Percentiles rank a stretch among this genome's conserved stretches.
These are phyloP conservation scores for Hirsutella thompsonii DNA, from an alignment of 2,329 filamentous ascomycete species.

Conservation along the genomic window DNA sequence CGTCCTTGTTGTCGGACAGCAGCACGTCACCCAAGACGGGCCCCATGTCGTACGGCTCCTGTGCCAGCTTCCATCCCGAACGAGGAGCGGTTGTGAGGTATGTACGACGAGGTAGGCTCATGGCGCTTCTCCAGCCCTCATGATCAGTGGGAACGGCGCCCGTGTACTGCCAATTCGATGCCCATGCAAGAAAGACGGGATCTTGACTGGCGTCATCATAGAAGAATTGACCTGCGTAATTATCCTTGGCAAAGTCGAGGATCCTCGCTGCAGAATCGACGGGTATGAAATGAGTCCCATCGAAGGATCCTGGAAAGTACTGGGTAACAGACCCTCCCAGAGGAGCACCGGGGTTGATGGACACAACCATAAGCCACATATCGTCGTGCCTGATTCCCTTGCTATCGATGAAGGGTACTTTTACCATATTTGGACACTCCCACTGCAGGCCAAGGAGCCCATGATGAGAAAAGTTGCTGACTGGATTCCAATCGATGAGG, in stretches of 20 bases:
- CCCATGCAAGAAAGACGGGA: slow-evolving; percentile 21
- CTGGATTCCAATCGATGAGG: slow-evolving; percentile 40
- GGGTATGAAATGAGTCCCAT: slow-evolving; percentile 47
- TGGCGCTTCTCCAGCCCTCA: slow-evolving; percentile 19
- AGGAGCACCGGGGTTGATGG: slow-evolving; percentile 44
- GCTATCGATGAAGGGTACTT: slow-evolving; percentile 31
- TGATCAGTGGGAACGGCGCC: slow-evolving; percentile 15
- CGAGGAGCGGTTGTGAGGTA: slow-evolving; percentile 37
- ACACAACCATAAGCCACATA: slow-evolving; percentile 32
- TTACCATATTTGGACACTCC: slow-evolving; percentile 50
- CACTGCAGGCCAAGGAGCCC: slow-evolving; percentile 43
- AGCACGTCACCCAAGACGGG: slow-evolving; percentile 32
- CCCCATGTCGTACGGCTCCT: slow-evolving; percentile 32
- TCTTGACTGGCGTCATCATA: slow-evolving; percentile 12
- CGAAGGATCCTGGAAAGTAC: slow-evolving; percentile 47
- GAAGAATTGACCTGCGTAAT: slow-evolving; percentile 23
- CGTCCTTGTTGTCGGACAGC: slow-evolving; percentile 26
- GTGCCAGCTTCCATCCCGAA: slow-evolving; percentile 37
- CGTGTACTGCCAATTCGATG: slow-evolving; percentile 22
- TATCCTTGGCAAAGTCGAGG: slow-evolving; percentile 22
- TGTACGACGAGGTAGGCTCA: slow-evolving; percentile 29
- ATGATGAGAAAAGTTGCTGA: slow-evolving; percentile 39
- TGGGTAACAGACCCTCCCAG: slow-evolving; percentile 40
- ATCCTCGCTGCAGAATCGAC: slow-evolving; percentile 15
- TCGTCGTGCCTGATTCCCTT: slow-evolving; percentile 13